Conservation (phyloP, 192 early-diverging fungal species). For the Linnemannia hyalina region DNA sequence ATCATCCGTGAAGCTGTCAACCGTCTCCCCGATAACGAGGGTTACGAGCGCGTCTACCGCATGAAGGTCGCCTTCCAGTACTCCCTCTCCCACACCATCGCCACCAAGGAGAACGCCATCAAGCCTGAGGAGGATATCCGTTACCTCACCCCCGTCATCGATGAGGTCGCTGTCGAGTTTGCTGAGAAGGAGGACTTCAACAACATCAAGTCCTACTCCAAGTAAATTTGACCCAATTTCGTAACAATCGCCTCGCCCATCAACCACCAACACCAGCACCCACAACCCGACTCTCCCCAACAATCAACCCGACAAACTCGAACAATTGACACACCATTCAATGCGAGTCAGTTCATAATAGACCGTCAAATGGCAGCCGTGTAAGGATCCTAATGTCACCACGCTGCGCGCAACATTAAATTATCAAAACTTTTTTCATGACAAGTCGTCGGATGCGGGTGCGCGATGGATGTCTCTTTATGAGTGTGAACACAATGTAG, state of each 20-base stretch:
- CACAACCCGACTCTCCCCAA: background rate
- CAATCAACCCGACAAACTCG: background rate
- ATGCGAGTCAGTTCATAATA: background rate
- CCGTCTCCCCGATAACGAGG: slow-evolving; percentile 78
- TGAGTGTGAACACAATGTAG: background rate
- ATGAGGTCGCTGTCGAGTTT: slow-evolving; percentile 84
- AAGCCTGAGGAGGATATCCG: slow-evolving; percentile 84
- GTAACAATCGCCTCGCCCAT: too few species aligned
- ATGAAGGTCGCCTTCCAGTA: slow-evolving; percentile 83
- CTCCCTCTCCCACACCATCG: slow-evolving; percentile 76
- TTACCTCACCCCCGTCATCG: slow-evolving; percentile 87
- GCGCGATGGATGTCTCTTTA: too few species aligned
- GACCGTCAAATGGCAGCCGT: background rate
- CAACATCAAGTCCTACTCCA: slow-evolving; percentile 49
- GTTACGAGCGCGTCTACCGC: slow-evolving; percentile 84
- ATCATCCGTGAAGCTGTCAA: slow-evolving; percentile 86
- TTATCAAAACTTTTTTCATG: slow-evolving; percentile 5
- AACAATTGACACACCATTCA: slow-evolving; percentile 2
- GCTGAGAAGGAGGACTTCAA: slow-evolving; percentile 83
- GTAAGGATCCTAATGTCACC: background rate
- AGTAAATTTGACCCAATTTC: slow-evolving; percentile 12
- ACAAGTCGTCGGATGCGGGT: background rate
- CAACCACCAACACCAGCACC: background rate
- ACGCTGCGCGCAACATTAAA: slow-evolving; percentile 5
- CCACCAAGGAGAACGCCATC: slow-evolving; percentile 80